Evolutionary conservation across 176 grass and related monocot genomes (phyloP), one percentile per base, ranked within the genome.

Genomic region (Puya raimondii): DNA sequence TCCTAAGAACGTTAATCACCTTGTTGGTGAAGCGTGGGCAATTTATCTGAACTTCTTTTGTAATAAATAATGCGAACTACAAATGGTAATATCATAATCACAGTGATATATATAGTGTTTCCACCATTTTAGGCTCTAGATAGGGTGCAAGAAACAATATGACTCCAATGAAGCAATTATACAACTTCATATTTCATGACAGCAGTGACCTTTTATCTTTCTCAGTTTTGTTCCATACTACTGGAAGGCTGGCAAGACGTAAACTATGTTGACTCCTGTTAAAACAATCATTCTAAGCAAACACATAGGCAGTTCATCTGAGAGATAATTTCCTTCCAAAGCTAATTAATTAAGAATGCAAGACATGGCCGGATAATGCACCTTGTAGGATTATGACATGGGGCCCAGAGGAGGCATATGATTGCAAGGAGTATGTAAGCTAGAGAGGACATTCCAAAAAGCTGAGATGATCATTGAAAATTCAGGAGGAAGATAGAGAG

Each of bases 371-470:
- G 14, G 3, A 50, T 50, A 72, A 3, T 56, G 54, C 79, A 93
- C 84, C 87, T 91, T 70, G 94, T 99, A 73, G 86, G 86, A 75
- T 91, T 99, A 20, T 64, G 94, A 51, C 87, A 99, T 47, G 94
- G 94, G 65, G 87, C 83, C 94, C 94, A 93, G 70, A 99, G 82
- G 72, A 88, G 63, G 76, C 94, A 93, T 73, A 99, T 93, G 64
- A 99, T 70, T 67, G 47, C 74, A 53, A 99, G 89, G 51, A 93
- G 89, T 18, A 50, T 87, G 78, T 84, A 99, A n/a, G n/a, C n/a
- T n/a, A n/a, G 94, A 93, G 29, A 99, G 90, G 69, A 84, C 65
- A 91, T 82, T 99, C 94, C 94, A 99, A 68, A 99, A 99, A 18
- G 94, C 64, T 26, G 89, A 82, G 75, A 99, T 92, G 67, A 93